These are phyloP conservation scores for Fomitopsis betulina DNA, from an alignment of 1,284 basidiomycete genomes.

Conservation along the genomic window DNA sequence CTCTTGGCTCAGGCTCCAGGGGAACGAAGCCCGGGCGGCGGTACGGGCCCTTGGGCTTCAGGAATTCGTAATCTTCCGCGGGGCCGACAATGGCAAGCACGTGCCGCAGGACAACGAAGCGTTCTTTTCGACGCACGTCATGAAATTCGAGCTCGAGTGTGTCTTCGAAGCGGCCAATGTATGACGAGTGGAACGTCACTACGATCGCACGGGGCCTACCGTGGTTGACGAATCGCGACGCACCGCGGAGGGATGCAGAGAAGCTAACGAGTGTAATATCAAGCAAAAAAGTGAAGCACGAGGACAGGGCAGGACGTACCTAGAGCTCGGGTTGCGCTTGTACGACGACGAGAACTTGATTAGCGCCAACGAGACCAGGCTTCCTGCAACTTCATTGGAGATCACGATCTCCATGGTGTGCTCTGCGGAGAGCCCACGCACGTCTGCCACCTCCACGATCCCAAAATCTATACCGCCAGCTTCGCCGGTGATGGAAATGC, in stretches of 20 bases:
- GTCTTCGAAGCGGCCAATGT: slow-evolving; percentile 43
- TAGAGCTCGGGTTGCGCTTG: slow-evolving; percentile 1
- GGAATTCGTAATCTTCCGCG: slow-evolving; percentile 18
- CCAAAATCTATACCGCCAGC: slow-evolving; percentile 26
- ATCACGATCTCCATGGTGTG: slow-evolving; percentile 29
- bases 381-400: slow-evolving; percentile 8
- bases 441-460: slow-evolving; percentile 24
- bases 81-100: slow-evolving; percentile 23
- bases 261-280: slow-evolving; percentile 32
- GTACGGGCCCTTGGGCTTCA: slow-evolving; percentile 24
- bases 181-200: slow-evolving; percentile 30
- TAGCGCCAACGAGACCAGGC: background rate
- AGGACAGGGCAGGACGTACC: background rate
- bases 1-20: background rate
- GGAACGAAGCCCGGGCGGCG: slow-evolving; percentile 11
- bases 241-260: slow-evolving; percentile 17
- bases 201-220: slow-evolving; percentile 25
- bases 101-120: slow-evolving; percentile 22
- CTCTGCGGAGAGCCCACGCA: slow-evolving; percentile 23
- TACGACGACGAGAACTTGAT: slow-evolving; percentile 8
- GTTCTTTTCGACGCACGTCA: slow-evolving; percentile 10
- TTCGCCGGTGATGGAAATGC: slow-evolving; percentile 9
- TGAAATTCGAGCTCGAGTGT: slow-evolving; percentile 30
- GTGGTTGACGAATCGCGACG: slow-evolving; percentile 18
- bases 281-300: background rate